Percentiles rank a stretch among this genome's conserved stretches.
phyloP scores from a whole-genome alignment of 805 yeast species.

The Schwanniomyces yamadae region DNA sequence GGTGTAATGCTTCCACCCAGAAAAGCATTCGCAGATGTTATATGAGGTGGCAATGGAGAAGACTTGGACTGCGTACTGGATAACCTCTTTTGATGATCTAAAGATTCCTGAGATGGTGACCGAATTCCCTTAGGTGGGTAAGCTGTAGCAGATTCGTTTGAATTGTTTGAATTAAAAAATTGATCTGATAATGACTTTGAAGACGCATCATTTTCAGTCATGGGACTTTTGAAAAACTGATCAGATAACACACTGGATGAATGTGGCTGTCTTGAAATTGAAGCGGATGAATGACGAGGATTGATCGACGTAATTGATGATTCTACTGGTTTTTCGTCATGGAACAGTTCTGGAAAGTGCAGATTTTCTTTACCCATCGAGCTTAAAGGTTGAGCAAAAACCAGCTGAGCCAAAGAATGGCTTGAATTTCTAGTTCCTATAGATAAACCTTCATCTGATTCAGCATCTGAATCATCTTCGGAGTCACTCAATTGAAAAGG shows the following conservation, averaged over 20 bases:
- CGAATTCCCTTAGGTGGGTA: slow-evolving; percentile 9
- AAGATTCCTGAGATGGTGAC: slow-evolving; percentile 3
- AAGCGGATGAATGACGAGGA: slow-evolving; percentile 33
- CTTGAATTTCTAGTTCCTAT: slow-evolving; percentile 40
- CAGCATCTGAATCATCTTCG: slow-evolving; percentile 23
- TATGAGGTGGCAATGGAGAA: slow-evolving; percentile 42
- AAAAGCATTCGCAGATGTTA: slow-evolving; percentile 43
- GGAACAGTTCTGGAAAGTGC: slow-evolving; percentile 20
- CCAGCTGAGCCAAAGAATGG: slow-evolving; percentile 44
- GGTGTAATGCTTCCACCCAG: slow-evolving; percentile 27
- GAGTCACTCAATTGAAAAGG: slow-evolving; percentile 14
- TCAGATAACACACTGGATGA: slow-evolving; percentile 39
- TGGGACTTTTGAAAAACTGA: slow-evolving; percentile 34
- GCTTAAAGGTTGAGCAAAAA: slow-evolving; percentile 25
- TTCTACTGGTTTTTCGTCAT: slow-evolving; percentile 24
- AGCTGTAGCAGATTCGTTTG: neutral
- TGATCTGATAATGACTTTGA: slow-evolving; percentile 18
- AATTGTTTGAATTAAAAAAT: slow-evolving; percentile 15
- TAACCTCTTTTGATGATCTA: slow-evolving; percentile 5
- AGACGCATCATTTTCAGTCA: slow-evolving; percentile 8
- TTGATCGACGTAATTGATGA: slow-evolving; percentile 28
- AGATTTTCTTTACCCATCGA: slow-evolving; percentile 8
- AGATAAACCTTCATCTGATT: slow-evolving; percentile 35
- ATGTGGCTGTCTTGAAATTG: slow-evolving; percentile 39
- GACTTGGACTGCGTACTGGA: slow-evolving; percentile 30